These are phyloP conservation scores for Blastobotrys apis DNA, from an alignment of 1,139 yeast genomes.

Conservation along the genomic window DNA sequence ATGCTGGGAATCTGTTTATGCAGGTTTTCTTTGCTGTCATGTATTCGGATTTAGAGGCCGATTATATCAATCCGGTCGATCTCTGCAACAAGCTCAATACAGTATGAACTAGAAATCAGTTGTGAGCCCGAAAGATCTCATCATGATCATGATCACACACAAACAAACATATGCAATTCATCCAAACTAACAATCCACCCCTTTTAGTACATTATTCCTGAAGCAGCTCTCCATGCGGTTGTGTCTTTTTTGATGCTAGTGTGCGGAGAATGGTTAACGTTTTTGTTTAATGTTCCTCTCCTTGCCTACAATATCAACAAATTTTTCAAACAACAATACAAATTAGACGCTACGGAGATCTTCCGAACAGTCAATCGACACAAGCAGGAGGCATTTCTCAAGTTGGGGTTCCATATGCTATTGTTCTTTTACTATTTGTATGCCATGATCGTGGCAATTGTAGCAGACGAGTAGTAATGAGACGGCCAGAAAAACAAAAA, in stretches of 20 bases:
- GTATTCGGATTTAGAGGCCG: constrained; percentile 85
- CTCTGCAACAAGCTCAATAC: constrained; percentile 79
- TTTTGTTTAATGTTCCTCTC: constrained; percentile 73
- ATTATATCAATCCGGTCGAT: constrained; percentile 91
- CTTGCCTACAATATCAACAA: constrained; percentile 75
- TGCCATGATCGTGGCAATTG: constrained; percentile 88
- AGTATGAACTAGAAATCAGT: constrained; percentile 17
- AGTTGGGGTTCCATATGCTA: constrained; percentile 79
- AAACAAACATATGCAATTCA: background rate
- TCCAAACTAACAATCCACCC: background rate
- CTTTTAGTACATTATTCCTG: constrained; percentile 63
- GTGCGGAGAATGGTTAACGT: constrained; percentile 85
- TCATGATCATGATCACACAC: background rate
- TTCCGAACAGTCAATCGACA: constrained; percentile 86
- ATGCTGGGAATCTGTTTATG: constrained; percentile 76
- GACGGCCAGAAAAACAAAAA: background rate
- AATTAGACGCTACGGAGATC: constrained; percentile 90
- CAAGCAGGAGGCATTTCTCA: constrained; percentile 81
- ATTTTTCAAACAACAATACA: constrained; percentile 61
- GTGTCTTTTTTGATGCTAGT: constrained; percentile 61
- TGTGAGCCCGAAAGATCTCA: background rate
- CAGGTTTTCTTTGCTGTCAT: constrained; percentile 87
- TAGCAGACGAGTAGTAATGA: constrained; percentile 31
- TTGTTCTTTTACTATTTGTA: constrained; percentile 89
- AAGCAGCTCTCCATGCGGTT: constrained; percentile 73